Conservation (phyloP, 768 basidiomycete genomes). For the Dioszegia hungarica region DNA sequence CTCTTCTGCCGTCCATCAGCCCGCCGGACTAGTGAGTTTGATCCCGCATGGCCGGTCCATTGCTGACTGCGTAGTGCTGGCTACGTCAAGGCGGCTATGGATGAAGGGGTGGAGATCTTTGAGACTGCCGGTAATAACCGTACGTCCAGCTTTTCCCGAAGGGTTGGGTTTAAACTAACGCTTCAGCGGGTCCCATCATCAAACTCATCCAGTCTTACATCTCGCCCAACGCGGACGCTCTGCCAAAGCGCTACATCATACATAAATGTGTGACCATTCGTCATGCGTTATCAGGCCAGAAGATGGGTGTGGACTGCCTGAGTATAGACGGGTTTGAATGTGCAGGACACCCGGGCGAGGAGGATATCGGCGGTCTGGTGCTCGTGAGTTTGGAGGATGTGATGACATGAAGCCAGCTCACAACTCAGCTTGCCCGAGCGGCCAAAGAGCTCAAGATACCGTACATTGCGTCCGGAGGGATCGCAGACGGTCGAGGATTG, state of each 20-base stretch:
- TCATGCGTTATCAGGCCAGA: slow-evolving; percentile 55
- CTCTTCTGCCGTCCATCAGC: slow-evolving; percentile 72
- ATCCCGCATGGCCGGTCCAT: background rate
- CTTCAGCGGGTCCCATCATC: slow-evolving; percentile 71
- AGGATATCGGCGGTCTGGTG: slow-evolving; percentile 82
- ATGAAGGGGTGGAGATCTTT: slow-evolving; percentile 80
- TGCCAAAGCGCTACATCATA: slow-evolving; percentile 55
- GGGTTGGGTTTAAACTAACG: background rate
- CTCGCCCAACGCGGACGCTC: slow-evolving; percentile 51
- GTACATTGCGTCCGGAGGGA: slow-evolving; percentile 84
- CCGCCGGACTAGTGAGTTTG: slow-evolving; percentile 76
- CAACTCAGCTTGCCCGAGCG: slow-evolving; percentile 69
- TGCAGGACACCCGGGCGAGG: slow-evolving; percentile 93
- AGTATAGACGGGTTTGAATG: slow-evolving; percentile 93
- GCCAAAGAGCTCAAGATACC: slow-evolving; percentile 77
- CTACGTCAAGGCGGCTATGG: slow-evolving; percentile 60
- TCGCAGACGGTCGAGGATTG: slow-evolving; percentile 79
- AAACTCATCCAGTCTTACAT: slow-evolving; percentile 71
- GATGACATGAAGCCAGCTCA: background rate
- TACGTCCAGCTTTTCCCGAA: slow-evolving; percentile 49
- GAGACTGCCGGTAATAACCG: slow-evolving; percentile 92
- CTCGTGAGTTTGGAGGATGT: slow-evolving; percentile 54
- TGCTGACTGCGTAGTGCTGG: slow-evolving; percentile 23
- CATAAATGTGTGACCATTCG: slow-evolving; percentile 59
- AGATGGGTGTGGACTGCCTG: slow-evolving; percentile 72